Evolutionary conservation across 345 rosid species (phyloP).

Genomic region (Gossypium sturtianum): DNA sequence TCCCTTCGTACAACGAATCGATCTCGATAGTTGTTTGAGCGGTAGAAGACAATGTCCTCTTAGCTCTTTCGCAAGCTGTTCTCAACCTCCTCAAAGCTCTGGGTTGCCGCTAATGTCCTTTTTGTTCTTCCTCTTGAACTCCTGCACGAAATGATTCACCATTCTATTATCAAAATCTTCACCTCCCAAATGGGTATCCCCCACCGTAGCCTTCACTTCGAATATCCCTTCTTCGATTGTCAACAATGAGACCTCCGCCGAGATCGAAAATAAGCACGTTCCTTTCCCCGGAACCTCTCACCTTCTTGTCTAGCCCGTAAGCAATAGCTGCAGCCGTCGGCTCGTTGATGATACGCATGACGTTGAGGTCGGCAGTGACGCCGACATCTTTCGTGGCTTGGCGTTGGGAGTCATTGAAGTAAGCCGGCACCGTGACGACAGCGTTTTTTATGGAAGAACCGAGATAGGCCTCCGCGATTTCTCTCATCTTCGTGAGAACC

Average conservation of each 20-base stretch:
- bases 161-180: slow-evolving; percentile 31
- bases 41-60: slow-evolving; percentile 46
- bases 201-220: slow-evolving; percentile 29
- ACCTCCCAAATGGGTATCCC: slow-evolving; percentile 28
- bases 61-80: slow-evolving; percentile 46
- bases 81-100: slow-evolving; percentile 46
- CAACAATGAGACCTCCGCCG: slow-evolving; percentile 19
- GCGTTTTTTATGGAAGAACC: background rate
- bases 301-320: slow-evolving; percentile 20
- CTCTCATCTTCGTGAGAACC: slow-evolving; percentile 11
- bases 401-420: slow-evolving; percentile 12
- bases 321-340: slow-evolving; percentile 27
- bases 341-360: slow-evolving; percentile 11
- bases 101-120: slow-evolving; percentile 14
- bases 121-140: slow-evolving; percentile 40
- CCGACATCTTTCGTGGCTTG: slow-evolving; percentile 11
- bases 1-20: slow-evolving; percentile 36
- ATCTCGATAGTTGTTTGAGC: slow-evolving; percentile 48
- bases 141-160: slow-evolving; percentile 47
- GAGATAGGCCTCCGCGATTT: slow-evolving; percentile 7
- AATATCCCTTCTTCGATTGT: slow-evolving; percentile 28
- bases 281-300: slow-evolving; percentile 6
- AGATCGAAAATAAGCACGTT: slow-evolving; percentile 26
- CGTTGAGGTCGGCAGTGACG: slow-evolving; percentile 6
- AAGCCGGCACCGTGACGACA: slow-evolving; percentile 3